These are phyloP conservation scores for Nemania sp. DNA, from an alignment of 2,329 filamentous ascomycete species.

Conservation along the genomic window DNA sequence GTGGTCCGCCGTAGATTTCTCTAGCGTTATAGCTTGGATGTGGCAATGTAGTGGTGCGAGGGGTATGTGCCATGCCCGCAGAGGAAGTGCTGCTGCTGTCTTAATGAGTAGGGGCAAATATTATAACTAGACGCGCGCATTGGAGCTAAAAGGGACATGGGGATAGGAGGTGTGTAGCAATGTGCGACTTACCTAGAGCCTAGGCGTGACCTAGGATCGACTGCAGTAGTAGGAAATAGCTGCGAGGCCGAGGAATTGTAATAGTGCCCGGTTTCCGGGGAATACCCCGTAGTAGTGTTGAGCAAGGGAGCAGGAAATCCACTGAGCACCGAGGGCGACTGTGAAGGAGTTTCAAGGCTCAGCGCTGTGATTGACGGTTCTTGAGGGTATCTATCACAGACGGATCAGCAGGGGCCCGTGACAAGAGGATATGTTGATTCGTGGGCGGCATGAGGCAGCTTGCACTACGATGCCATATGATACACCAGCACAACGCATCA, in stretches of 20 bases:
- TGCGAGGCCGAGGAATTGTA: conserved; percentile 48
- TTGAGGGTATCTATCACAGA: conserved; percentile 55
- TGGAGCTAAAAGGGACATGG: conserved; percentile 6
- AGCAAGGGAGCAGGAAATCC: conserved; percentile 56
- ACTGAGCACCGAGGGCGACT: conserved; percentile 54
- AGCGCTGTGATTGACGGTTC: conserved; percentile 54
- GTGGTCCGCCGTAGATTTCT: conserved; percentile 57
- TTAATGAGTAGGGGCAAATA: conserved; percentile 45
- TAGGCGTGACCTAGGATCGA: conserved; percentile 59
- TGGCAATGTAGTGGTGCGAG: conserved; percentile 56
- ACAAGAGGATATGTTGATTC: conserved; percentile 32
- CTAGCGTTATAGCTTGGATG: conserved; percentile 55
- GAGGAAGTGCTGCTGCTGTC: conserved; percentile 52
- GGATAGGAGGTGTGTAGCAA: conserved; percentile 13
- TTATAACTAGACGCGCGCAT: conserved; percentile 11
- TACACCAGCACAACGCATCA: conserved; percentile 41
- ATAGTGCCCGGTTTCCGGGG: conserved; percentile 49
- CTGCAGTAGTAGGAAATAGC: conserved; percentile 44
- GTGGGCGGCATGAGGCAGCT: conserved; percentile 38
- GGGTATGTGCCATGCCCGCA: conserved; percentile 61
- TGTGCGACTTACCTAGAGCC: conserved; percentile 56
- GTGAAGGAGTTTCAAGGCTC: conserved; percentile 55
- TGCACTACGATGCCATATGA: conserved; percentile 44
- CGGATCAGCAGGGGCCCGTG: conserved; percentile 41
- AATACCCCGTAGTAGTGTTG: conserved; percentile 52